These are phyloP conservation scores for Leccinum fuscescens DNA, from an alignment of 1,284 basidiomycete species.

Conservation along the genomic window DNA sequence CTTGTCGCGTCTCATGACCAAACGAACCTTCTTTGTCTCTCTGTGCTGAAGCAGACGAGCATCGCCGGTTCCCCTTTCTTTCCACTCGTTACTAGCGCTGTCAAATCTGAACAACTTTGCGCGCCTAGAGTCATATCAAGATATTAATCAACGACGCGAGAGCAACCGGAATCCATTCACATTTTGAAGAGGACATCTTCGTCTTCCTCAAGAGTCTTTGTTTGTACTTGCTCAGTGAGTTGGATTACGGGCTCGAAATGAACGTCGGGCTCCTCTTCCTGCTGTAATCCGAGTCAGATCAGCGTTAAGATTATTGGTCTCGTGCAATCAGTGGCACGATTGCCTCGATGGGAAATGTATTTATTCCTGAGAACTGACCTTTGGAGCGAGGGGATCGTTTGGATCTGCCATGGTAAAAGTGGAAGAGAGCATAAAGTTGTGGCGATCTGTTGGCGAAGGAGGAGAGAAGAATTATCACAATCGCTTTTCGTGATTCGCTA, in stretches of 20 bases:
- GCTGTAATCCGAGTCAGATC: conserved; percentile 32
- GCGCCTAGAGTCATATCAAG: conserved; percentile 59
- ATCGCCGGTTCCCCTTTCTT: conserved; percentile 93
- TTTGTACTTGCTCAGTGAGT: conserved; percentile 94
- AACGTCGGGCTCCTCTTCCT: conserved; percentile 86
- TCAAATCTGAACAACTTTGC: conserved; percentile 99
- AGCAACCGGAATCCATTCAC: conserved; percentile 49
- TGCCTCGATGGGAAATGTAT: conserved; percentile 22
- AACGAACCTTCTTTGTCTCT: conserved; percentile 86
- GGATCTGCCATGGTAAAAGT: conserved; percentile 56
- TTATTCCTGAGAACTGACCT: conserved; percentile 44
- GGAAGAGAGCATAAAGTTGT: conserved; percentile 7
- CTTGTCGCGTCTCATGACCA: conserved; percentile 99
- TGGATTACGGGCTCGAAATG: conserved; percentile 97
- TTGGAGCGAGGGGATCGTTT: conserved; percentile 64
- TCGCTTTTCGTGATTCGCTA: conserved; percentile 20
- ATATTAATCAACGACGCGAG: conserved; percentile 17
- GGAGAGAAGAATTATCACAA: conserved; percentile 33
- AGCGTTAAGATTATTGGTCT: conserved; percentile 22
- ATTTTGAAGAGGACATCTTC: conserved; percentile 96
- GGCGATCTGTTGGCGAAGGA: conserved; percentile 26
- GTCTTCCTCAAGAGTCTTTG: conserved; percentile 95
- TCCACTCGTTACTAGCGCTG: conserved; percentile 84
- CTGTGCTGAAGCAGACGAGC: conserved; percentile 88
- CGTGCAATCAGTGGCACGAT: conserved; percentile 32